Evolutionary conservation across 129 eudicot genomes (phyloP).

Genomic region (Helianthus annuus): DNA sequence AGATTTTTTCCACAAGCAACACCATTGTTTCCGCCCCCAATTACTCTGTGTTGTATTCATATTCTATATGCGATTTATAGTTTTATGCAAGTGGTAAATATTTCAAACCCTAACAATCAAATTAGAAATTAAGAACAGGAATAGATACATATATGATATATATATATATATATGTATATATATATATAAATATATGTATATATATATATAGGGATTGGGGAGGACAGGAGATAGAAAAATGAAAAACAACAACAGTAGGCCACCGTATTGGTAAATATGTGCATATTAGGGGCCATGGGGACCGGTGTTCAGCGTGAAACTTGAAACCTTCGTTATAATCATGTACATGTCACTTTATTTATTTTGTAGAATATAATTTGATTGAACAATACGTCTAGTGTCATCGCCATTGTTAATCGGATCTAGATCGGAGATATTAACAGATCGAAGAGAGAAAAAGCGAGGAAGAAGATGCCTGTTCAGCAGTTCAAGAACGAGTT

Average conservation of each 20-base stretch:
- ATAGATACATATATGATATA: neutral
- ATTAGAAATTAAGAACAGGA: neutral
- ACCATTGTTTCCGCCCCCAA: slow-evolving; percentile 11
- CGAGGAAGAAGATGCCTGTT: slow-evolving; percentile 13
- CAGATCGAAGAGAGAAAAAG: slow-evolving; percentile 12
- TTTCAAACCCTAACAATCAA: neutral
- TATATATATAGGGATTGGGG: neutral
- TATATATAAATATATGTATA: too few species aligned
- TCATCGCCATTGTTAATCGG: slow-evolving; percentile 44
- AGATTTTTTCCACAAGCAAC: slow-evolving; percentile 10
- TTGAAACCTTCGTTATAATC: neutral
- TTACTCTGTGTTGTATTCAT: slow-evolving; percentile 1
- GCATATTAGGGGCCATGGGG: neutral
- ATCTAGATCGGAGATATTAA: slow-evolving; percentile 29
- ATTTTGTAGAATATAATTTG: neutral
- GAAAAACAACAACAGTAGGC: neutral
- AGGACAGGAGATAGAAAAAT: neutral
- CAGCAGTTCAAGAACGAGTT: neutral
- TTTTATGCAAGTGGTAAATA: neutral
- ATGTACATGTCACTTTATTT: neutral
- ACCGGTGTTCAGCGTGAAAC: neutral
- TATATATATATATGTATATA: too few species aligned
- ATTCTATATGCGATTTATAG: neutral
- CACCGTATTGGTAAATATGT: neutral
- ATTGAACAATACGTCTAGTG: slow-evolving; percentile 77